Evolutionary conservation across 202 grass and related monocot genomes (phyloP).

Genomic region (Panicum virgatum): DNA sequence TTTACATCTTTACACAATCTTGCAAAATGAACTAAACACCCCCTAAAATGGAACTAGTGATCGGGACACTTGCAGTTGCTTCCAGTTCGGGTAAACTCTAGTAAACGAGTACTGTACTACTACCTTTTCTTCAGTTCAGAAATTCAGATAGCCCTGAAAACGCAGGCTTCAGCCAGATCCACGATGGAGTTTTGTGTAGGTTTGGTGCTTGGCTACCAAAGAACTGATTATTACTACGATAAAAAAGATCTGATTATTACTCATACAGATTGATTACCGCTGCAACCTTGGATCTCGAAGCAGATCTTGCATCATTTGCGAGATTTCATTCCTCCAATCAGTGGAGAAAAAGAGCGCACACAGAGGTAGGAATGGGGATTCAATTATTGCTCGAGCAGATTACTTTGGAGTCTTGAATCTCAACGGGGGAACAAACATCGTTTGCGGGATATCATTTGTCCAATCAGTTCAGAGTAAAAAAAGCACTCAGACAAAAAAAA

Average conservation of each 20-base stretch:
- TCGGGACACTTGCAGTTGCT: background rate
- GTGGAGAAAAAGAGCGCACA: no score
- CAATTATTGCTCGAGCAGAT: background rate
- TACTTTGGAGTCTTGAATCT: background rate
- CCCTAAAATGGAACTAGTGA: background rate
- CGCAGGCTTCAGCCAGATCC: background rate
- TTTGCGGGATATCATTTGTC: background rate
- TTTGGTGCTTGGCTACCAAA: no score
- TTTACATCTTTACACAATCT: no score
- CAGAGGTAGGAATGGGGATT: no score
- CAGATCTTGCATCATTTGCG: background rate
- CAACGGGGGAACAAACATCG: background rate
- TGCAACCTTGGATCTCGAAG: background rate
- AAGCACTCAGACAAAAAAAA: rapidly evolving
- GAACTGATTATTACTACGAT: background rate
- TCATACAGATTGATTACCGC: no score
- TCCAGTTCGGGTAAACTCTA: background rate
- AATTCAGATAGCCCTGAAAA: background rate
- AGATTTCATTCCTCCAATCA: background rate
- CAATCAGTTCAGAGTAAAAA: background rate
- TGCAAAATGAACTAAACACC: no score
- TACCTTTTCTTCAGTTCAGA: background rate
- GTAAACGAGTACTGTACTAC: rapidly evolving
- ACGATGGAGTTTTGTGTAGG: background rate
- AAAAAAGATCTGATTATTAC: background rate